Base-by-base conservation (phyloP, 2,329 filamentous ascomycete species). In the Rhinocladiella similis region DNA sequence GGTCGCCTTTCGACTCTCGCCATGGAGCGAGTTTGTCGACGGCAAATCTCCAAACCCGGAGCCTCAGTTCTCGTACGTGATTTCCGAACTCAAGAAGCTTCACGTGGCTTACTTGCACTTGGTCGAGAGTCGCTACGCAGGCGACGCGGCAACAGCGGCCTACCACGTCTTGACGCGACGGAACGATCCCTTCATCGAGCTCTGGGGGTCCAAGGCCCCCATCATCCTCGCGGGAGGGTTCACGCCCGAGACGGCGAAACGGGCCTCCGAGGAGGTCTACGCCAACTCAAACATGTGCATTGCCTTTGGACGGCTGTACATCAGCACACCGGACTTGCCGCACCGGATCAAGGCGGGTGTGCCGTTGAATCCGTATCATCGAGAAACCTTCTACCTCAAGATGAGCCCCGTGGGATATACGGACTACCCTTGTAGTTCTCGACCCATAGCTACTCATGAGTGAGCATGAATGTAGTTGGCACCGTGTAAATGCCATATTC, bases 101-200 rank as follows among this genome's bases (percentile, higher is more conserved):
- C 75, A 79, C 1, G 71, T 89, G 13, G 80, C 84, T 0, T 88
- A 84, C 65, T 66, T 87, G 1, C 84, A 87, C 66, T 52, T 87
- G 0, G 72, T 88, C 9, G 83, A 88, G 66, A 45, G 46, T 16
- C 19, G 35, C 14, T 47, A 29, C 33, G 25, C 22, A 2, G 45
- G 47, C 27, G 54, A 33, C 22, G 54, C 46, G 5, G 27, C 41
- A 1, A 39, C n/a, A 3, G 38, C 38, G 13, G 47, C 18, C 9
- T 49, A 49, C 22, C 35, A 47, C 14, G 22, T 19, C 1, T 29
- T 52, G 14, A 56, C 46, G 13, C 19, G 45, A 19, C 25, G 42
- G 33, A 51, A 45, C 29, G 45, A 49, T 20, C 38, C 46, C 10
- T 49, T 49, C 10, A 41, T 50, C 19, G 25, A 67, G 72, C 9